Evolutionary conservation across 495 filamentous ascomycete species (phyloP), one percentile per base, ranked within the genome.

Genomic region (Ascobolus immersus): DNA sequence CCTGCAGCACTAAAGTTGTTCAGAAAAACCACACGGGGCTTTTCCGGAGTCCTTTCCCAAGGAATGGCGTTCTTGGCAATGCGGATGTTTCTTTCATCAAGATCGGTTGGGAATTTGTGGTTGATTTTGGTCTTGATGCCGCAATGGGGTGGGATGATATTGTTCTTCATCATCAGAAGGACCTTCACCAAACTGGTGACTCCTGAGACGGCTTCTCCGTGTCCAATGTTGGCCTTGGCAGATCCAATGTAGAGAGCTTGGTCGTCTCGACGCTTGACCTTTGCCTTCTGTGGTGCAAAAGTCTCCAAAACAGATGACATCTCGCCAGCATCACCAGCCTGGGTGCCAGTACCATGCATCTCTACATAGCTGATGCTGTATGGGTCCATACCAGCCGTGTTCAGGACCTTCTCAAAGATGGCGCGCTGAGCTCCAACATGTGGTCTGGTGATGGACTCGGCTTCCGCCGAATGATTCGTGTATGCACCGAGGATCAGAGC

Each of bases 301-400:
- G 75, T 61, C 38, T 72, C 71, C 11, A 71, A 67, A 22, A 86
- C 73, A 7, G 73, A 78, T 21, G 60, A 52, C 72, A 84, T 77
- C 49, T 89, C 78, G 0, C 67, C 69, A 0, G 65, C 68, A 49
- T 89, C 78, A 7, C 78, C 78, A 13, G 73, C 75, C 45, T 80
- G 75, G 0, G 78, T 84, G 6, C 78, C 78, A 1, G 78, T 86
- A n/a, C 78, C 78, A 48, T 89, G 78, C 67, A 81, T 79, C 48
- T 89, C 78, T 10, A 86, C 67, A 40, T 84, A 86, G 53, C 69
- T 69, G 14, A 84, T 54, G 30, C 81, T 71, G 33, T 65, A 63
- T 2, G 78, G 72, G 35, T 78, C 66, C 4, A 77, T 59, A 24
- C 73, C 64, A 7, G 73, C 70, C 22, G 74, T 60, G 28, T 71